Conservation (phyloP, 2,329 filamentous ascomycete species). For the Sclerotinia nivalis region DNA sequence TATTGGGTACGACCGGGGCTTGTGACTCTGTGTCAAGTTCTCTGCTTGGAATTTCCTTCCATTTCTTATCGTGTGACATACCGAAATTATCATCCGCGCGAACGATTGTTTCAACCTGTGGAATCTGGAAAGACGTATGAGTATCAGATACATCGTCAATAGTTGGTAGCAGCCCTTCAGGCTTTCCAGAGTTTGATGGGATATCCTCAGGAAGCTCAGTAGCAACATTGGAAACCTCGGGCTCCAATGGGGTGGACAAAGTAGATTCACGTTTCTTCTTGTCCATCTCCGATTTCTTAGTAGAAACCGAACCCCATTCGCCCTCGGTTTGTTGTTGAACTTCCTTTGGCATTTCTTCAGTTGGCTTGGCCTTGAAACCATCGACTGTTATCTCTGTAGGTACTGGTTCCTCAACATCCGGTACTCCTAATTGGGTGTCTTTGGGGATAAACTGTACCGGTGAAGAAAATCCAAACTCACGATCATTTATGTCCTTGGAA, state of each 20-base stretch:
- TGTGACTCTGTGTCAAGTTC: slow-evolving; percentile 21
- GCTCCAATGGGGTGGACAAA: slow-evolving; percentile 26
- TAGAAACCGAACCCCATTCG: slow-evolving; percentile 26
- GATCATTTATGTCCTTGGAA: slow-evolving; percentile 33
- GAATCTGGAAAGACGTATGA: slow-evolving; percentile 26
- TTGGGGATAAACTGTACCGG: slow-evolving; percentile 25
- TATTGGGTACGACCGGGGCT: slow-evolving; percentile 13
- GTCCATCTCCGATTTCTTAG: slow-evolving; percentile 30
- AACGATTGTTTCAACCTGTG: slow-evolving; percentile 20
- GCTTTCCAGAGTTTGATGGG: slow-evolving; percentile 17
- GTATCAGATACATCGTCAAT: slow-evolving; percentile 24
- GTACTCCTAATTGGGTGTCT: slow-evolving; percentile 20
- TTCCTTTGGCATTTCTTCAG: slow-evolving; percentile 22
- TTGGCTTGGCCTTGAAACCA: slow-evolving; percentile 17
- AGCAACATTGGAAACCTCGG: slow-evolving; percentile 24
- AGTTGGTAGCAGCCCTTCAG: slow-evolving; percentile 15
- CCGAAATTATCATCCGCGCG: slow-evolving; percentile 12
- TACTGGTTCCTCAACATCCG: slow-evolving; percentile 19
- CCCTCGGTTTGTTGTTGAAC: slow-evolving; percentile 23
- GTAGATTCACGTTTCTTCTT: slow-evolving; percentile 29
- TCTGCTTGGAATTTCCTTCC: slow-evolving; percentile 29
- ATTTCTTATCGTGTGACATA: slow-evolving; percentile 35
- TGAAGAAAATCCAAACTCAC: slow-evolving; percentile 29
- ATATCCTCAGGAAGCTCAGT: slow-evolving; percentile 19
- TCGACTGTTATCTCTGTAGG: slow-evolving; percentile 19